A percentile compares a stretch with the other conserved stretches of the same genome.
phyloP scores from a whole-genome alignment of 164 flowering plant genomes.

The Vitis amurensis region DNA sequence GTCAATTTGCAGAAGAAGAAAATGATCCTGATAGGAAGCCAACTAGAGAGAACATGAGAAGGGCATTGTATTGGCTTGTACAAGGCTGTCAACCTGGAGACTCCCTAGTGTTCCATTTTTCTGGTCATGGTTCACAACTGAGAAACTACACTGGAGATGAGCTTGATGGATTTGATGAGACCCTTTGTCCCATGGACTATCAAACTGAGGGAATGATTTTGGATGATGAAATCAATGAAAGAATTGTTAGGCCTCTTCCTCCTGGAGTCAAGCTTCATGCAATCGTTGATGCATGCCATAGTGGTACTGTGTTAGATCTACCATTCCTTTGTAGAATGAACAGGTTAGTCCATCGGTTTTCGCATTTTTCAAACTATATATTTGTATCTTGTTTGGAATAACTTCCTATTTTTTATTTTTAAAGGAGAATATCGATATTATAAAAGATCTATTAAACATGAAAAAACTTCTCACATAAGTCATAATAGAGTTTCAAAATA shows the following conservation, averaged over 20 bases:
- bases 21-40: slow-evolving; percentile 45
- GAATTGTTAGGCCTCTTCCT: slow-evolving; percentile 69
- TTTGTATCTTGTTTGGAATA: no score
- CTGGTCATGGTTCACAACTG: slow-evolving; percentile 72
- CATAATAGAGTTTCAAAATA: no score
- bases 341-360: slow-evolving; percentile 21
- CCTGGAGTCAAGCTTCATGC: slow-evolving; percentile 81
- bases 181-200: slow-evolving; percentile 73
- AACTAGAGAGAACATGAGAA: slow-evolving; percentile 57
- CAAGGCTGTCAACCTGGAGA: slow-evolving; percentile 63
- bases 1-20: slow-evolving; percentile 58
- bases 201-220: slow-evolving; percentile 58
- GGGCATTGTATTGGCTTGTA: slow-evolving; percentile 72
- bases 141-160: slow-evolving; percentile 52
- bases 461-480: no score
- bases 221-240: slow-evolving; percentile 77
- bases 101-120: slow-evolving; percentile 82
- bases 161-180: slow-evolving; percentile 71
- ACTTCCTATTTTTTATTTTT: not conserved
- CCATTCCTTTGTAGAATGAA: slow-evolving; percentile 61
- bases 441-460: no score
- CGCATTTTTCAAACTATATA: no score
- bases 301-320: slow-evolving; percentile 76
- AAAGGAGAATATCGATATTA: no score
- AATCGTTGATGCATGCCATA: slow-evolving; percentile 67